phyloP scores from a whole-genome alignment of 2,329 filamentous ascomycete species.

The Neonectria hederae region DNA sequence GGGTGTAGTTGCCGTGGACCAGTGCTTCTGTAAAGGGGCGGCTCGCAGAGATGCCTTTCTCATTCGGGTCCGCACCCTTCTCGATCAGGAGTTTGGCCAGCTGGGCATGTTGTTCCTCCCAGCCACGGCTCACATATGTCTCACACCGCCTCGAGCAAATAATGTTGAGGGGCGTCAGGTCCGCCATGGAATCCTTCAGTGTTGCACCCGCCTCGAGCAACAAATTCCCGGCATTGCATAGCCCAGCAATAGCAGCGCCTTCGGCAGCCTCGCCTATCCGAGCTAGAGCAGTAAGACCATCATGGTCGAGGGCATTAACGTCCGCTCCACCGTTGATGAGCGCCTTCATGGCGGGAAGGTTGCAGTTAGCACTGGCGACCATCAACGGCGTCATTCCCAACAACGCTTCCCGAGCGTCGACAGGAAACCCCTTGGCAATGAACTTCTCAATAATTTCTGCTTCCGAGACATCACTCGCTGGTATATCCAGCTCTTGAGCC shows the following conservation, averaged over 20 bases:
- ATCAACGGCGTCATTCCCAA: slow-evolving; percentile 43
- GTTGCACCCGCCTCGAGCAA: slow-evolving; percentile 39
- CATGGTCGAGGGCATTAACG: slow-evolving; percentile 39
- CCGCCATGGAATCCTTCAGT: slow-evolving; percentile 32
- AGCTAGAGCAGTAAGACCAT: slow-evolving; percentile 37
- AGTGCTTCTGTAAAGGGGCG: slow-evolving; percentile 41
- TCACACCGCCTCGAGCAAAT: slow-evolving; percentile 40
- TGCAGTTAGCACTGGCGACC: slow-evolving; percentile 42
- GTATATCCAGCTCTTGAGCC: slow-evolving; percentile 11
- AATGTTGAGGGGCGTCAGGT: slow-evolving; percentile 39
- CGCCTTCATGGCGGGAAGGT: slow-evolving; percentile 38
- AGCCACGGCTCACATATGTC: slow-evolving; percentile 34
- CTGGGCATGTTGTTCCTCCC: slow-evolving; percentile 41
- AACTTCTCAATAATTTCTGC: slow-evolving; percentile 41
- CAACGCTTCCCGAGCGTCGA: slow-evolving; percentile 38
- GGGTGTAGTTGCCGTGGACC: slow-evolving; percentile 33
- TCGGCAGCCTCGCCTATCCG: slow-evolving; percentile 41
- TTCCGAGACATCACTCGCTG: slow-evolving; percentile 30
- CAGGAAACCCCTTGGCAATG: slow-evolving; percentile 39
- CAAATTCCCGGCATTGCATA: slow-evolving; percentile 38
- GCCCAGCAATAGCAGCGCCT: slow-evolving; percentile 31
- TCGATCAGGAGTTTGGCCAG: slow-evolving; percentile 40
- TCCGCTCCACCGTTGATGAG: slow-evolving; percentile 38
- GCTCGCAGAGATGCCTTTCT: slow-evolving; percentile 32
- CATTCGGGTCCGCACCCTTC: slow-evolving; percentile 39